Evolutionary conservation across 148 eudicot genomes (phyloP).

Genomic region (Camellia sinensis): DNA sequence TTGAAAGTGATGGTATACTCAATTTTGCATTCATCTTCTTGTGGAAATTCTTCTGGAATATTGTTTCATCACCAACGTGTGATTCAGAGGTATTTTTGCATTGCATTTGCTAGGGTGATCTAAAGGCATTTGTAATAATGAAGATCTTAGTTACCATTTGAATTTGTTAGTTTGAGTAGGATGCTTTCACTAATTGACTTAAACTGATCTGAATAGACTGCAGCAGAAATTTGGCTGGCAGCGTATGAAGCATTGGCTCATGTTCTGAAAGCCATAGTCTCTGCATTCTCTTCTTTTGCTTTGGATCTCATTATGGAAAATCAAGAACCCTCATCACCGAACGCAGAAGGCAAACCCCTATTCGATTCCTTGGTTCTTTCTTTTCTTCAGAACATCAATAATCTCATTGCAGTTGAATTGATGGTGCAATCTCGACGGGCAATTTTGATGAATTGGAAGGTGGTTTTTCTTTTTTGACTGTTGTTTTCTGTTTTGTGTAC

Average conservation of each 20-base stretch:
- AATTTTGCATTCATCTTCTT: constrained; percentile 40
- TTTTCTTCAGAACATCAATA: constrained; percentile 62
- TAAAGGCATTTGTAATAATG: not conserved
- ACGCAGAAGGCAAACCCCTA: constrained; percentile 30
- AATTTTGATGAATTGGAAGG: constrained; percentile 84
- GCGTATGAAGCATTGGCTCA: constrained; percentile 72
- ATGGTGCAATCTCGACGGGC: constrained; percentile 81
- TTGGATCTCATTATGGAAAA: constrained; percentile 35
- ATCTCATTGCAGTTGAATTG: constrained; percentile 51
- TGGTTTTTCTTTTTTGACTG: constrained; percentile 17
- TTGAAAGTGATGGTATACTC: constrained; percentile 29
- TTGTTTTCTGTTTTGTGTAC: constrained; percentile 5
- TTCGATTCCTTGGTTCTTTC: constrained; percentile 59
- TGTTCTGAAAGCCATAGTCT: constrained; percentile 55
- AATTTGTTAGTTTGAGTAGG: constrained; percentile 3
- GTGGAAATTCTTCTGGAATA: constrained; percentile 67
- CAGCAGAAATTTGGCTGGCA: constrained; percentile 70
- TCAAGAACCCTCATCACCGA: constrained; percentile 24
- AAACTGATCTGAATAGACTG: constrained; percentile 41
- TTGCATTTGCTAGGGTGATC: not conserved
- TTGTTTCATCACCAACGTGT: constrained; percentile 44
- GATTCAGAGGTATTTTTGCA: constrained; percentile 62
- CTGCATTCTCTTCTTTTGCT: constrained; percentile 44
- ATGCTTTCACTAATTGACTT: constrained; percentile 17
- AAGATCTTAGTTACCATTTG: not conserved